Percentiles rank a stretch among this genome's conserved stretches.
phyloP scores from a whole-genome alignment of 1,284 basidiomycete genomes.

The Xanthoconium separans region DNA sequence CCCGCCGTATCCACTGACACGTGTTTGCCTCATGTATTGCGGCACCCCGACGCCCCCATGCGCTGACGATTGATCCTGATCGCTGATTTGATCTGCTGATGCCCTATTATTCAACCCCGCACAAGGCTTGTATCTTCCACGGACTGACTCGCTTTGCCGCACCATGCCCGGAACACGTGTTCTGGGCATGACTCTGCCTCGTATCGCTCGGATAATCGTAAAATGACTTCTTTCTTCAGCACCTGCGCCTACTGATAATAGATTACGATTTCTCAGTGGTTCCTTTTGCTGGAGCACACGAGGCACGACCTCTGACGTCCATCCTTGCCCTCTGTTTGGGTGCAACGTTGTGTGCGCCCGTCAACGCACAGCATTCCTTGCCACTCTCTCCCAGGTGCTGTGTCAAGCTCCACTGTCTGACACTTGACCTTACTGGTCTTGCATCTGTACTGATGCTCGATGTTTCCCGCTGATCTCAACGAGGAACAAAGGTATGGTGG shows the following conservation, averaged over 20 bases:
- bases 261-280: constrained; percentile 15
- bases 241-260: constrained; percentile 9
- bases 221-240: constrained; percentile 12
- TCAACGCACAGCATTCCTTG: constrained; percentile 3
- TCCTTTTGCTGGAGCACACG: constrained; percentile 28
- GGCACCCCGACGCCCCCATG: constrained; percentile 17
- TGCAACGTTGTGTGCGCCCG: constrained; percentile 10
- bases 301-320: constrained; percentile 16
- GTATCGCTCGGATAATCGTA: constrained; percentile 6
- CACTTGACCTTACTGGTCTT: constrained; percentile 3
- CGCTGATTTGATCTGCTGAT: constrained; percentile 17
- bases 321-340: constrained; percentile 1
- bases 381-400: neutral
- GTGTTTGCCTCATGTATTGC: constrained; percentile 25
- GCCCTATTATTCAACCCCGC: constrained; percentile 6
- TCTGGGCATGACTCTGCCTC: constrained; percentile 14
- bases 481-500: constrained; percentile 30
- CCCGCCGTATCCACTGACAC: constrained; percentile 10
- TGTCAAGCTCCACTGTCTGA: neutral
- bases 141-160: constrained; percentile 10
- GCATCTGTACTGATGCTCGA: constrained; percentile 18
- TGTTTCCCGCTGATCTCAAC: constrained; percentile 30
- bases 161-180: constrained; percentile 28
- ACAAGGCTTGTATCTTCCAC: constrained; percentile 14
- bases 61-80: constrained; percentile 17